Evolutionary conservation across 1,284 basidiomycete species (phyloP), one percentile per base, ranked within the genome.

Genomic region (Ustilago esculenta): DNA sequence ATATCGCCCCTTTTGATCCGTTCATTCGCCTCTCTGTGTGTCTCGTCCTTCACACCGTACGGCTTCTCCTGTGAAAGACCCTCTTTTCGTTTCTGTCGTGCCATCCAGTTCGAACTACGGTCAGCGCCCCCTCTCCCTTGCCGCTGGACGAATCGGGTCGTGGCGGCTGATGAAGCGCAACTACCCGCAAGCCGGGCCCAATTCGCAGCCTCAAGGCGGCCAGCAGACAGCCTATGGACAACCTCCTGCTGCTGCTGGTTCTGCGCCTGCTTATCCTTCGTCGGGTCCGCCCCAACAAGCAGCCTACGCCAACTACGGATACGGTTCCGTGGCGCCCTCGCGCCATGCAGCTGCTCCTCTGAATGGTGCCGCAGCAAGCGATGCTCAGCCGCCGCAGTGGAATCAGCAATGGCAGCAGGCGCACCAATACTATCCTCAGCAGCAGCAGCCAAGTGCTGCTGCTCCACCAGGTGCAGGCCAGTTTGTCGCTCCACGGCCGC

Each of bases 281-380:
- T 64, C 59, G 1, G 52, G 56, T 15, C 54, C 52, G 14, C 29
- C 53, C 12, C 50, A 35, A 23, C 51, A 44, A 20, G 34, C 52
- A 11, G 53, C 72, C 21, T 76, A 73, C 37, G 55, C 72, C 24
- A 74, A 72, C n/a, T 76, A 76, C 32, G 74, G 74, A 14, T 76
- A 76, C 24, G 74, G 74, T 15, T 39, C 52, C 17, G 53, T 52
- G n/a, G 42, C 51, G 5, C 60, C 55, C 18, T 23, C 45, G 20
- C 56, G 61, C 39, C 33, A 47, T 5, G 20, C 46, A 20, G 30
- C 57, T 25, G 21, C 50, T 18, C 27, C 40, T 21, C 40, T 49
- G 52, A 47, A 41, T 40, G 37, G 40, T 21, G 36, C 35, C 25
- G 49, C 17, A 11, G 45, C 66, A 7, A 39, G 11, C 21, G 49